Evolutionary conservation across 1,284 basidiomycete genomes (phyloP), one percentile per base, ranked within the genome.

Genomic region (Albatrellus sp.): DNA sequence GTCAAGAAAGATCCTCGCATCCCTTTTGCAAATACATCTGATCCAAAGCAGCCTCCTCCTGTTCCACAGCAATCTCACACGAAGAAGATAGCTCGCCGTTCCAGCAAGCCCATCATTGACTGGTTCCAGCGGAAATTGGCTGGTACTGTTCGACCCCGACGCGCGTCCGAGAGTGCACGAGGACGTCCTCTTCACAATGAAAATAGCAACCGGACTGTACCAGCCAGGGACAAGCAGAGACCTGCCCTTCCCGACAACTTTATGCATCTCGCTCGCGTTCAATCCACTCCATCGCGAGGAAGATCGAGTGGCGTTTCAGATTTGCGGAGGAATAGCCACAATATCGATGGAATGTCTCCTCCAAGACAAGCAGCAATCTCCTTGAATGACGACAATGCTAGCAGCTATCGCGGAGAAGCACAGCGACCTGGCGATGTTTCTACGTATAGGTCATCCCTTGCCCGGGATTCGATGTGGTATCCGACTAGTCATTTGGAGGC

Each of bases 121-220:
- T 93, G 90, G 90, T 80, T 93, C 52, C 83, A 90, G 52, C 78
- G 88, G 52, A 93, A 93, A 61, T 69, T 92, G 13, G 79, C 74
- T 17, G 82, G 83, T 13, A 73, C 76, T 12, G 77, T 69, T 29
- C 78, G 74, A 51, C 51, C 65, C 19, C 64, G 72, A 49, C 60
- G 71, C 28, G 61, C 61, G 4, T 63, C 65, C 3, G 67, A 72
- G n/a, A 40, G 39, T 39, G 58, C 56, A 20, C 53, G 55, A n/a
- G 44, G 52, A 3, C 53, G 55, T 16, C 52, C 48, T 46, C 44
- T 51, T 14, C 45, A 43, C 31, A 14, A 36, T 16, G 47, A 37
- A 33, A 46, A 28, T 20, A 37, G 40, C 8, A 16, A 30, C 35
- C 32, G 44, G 13, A 31, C 29, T 13, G 33, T 8, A 10, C 29